phyloP scores from a whole-genome alignment of 495 filamentous ascomycete genomes.

The Podospora pseudoanserina region DNA sequence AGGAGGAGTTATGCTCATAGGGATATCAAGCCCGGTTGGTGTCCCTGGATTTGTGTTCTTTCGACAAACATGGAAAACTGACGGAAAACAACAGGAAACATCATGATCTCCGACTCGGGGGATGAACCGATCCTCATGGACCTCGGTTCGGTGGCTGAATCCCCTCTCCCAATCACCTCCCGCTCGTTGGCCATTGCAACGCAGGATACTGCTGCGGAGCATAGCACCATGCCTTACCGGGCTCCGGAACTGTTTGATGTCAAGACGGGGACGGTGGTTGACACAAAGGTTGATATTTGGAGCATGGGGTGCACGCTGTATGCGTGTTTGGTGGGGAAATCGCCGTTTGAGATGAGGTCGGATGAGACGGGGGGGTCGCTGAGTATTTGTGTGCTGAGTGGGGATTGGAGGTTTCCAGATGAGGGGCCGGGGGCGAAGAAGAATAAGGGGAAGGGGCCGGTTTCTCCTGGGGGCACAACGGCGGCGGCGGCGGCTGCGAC shows the following conservation, averaged over 20 bases:
- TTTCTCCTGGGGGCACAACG: constrained; percentile 5
- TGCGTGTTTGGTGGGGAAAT: constrained; percentile 92
- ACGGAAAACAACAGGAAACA: constrained; percentile 55
- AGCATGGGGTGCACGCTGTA: constrained; percentile 94
- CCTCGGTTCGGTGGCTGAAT: constrained; percentile 83
- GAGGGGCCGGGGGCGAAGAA: constrained; percentile 55
- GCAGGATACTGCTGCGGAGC: constrained; percentile 91
- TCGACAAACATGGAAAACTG: constrained; percentile 1
- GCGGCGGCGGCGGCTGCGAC: constrained; percentile 9
- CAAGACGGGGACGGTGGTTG: constrained; percentile 85
- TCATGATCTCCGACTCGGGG: constrained; percentile 91
- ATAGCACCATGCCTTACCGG: constrained; percentile 97
- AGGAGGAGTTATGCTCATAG: constrained; percentile 85
- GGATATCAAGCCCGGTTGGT: constrained; percentile 90
- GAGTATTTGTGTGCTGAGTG: constrained; percentile 84
- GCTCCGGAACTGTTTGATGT: constrained; percentile 98
- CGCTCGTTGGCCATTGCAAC: constrained; percentile 85
- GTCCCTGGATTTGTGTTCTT: constrained; percentile 1
- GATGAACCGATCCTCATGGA: constrained; percentile 95
- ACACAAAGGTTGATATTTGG: constrained; percentile 99
- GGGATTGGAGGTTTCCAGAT: constrained; percentile 92
- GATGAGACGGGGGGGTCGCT: constrained; percentile 95
- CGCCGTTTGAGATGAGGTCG: constrained; percentile 88
- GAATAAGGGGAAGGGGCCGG: constrained; percentile 52
- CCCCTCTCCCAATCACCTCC: constrained; percentile 88